Evolutionary conservation across 495 filamentous ascomycete species (phyloP), one percentile per base, ranked within the genome.

Genomic region (Lophiostoma macrostomum): DNA sequence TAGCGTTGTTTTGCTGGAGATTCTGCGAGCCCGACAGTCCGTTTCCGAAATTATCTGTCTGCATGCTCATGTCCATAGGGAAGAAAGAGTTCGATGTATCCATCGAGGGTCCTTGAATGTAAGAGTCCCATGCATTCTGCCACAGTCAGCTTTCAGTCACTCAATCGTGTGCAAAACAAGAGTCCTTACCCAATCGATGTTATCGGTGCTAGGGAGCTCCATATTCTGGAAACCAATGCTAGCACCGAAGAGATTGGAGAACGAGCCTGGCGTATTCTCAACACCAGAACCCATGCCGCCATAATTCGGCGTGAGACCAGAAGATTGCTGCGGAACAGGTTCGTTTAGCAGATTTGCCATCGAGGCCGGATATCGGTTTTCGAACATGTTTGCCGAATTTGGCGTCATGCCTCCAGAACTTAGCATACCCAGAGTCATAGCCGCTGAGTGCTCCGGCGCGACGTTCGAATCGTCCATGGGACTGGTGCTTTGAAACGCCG

Each of bases 361-460:
- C 73, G 65, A 56, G 23, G 44, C 47, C 44, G 44, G 45, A 35
- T 60, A 57, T 11, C 59, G 49, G 19, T 39, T 50, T 35, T 58
- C 58, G 50, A 64, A 68, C 45, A 65, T 67, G 22, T 70, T 74
- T 1, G 69, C 56, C 29, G 78, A 70, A 60, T 80, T 82, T 1
- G 85, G 81, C 22, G 80, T 81, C 71, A 87, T 73, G 1, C 83
- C 87, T 11, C 81, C 80, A 8, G 82, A 85, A 47, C 79, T 83
- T 36, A 91, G 73, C 76, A 95, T 84, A 8, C 85, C 86, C 25
- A 94, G 67, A 1, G 85, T 91, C 83, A 91, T 86, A 2, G 88
- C 88, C 4, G 88, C 88, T 30, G 81, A 80, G 54, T 87, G 82
- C 62, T 75, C 72, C 0, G 72, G 72, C n/a, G 70, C 67, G 4